phyloP scores from a whole-genome alignment of 78 protist species.

The Cavenderia fasciculata region DNA sequence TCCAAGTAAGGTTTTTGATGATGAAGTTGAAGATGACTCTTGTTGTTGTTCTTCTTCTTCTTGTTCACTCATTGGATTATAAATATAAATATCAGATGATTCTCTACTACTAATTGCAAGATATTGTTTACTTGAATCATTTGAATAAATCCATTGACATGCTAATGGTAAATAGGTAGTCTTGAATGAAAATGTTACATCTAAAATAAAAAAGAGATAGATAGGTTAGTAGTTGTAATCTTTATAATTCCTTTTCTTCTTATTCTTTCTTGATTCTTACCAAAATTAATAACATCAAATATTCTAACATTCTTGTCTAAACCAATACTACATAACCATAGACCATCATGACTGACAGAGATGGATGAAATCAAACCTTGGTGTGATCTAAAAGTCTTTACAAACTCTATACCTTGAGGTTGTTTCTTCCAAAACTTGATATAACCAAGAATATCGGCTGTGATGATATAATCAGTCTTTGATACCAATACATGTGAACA shows the following conservation, averaged over 20 bases:
- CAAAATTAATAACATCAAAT: constrained; percentile 90
- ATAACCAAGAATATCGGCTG: constrained; percentile 92
- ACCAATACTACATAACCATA: constrained; percentile 70
- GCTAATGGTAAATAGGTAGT: constrained; percentile 76
- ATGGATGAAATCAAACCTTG: constrained; percentile 56
- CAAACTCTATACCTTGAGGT: constrained; percentile 89
- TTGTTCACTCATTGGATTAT: constrained; percentile 30
- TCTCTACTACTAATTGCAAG: constrained; percentile 71
- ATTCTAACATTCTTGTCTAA: constrained; percentile 88
- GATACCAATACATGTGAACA: background rate
- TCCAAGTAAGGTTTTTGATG: no score
- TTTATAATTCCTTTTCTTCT: background rate
- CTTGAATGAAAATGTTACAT: constrained; percentile 89
- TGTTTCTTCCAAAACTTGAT: constrained; percentile 97
- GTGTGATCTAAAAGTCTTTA: constrained; percentile 94
- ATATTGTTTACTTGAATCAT: constrained; percentile 22
- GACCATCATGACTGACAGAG: constrained; percentile 81
- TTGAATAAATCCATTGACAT: constrained; percentile 66
- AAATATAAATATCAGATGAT: constrained; percentile 63
- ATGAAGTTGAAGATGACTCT: no score
- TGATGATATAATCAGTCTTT: constrained; percentile 86
- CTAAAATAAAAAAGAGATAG: background rate
- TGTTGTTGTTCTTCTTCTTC: background rate
- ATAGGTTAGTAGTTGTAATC: background rate
- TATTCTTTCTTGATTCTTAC: constrained; percentile 7